Base-by-base conservation (phyloP, 192 early-diverging fungal genomes). In the Backusella parvicylindrica region DNA sequence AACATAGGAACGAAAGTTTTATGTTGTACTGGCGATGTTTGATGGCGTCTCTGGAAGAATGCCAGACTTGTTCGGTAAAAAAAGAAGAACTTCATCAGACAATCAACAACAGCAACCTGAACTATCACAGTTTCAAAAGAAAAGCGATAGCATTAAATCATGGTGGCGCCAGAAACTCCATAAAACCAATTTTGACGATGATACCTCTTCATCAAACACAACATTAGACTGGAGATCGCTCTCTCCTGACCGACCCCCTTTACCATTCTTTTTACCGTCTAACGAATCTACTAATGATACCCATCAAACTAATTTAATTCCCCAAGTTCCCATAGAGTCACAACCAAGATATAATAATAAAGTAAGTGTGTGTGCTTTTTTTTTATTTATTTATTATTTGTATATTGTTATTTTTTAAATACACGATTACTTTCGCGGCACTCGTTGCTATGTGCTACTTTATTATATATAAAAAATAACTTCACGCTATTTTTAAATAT, bases 221-320 rank as follows among this genome's bases (percentile, higher is more conserved):
- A 73, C 72, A 31, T 64, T 63, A 49, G 76, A 78, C 50, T 80
- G 79, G 79, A 70, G 79, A 49, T 73, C 75, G 15, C 30, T 80
- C 6, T 80, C 79, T 36, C 79, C 79, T 30, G 64, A 76, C 37
- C 36, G 41, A 31, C 79, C 79, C 16, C 79, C 79, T 47, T 64
- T 80, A 30, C 79, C 79, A 28, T 56, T 72, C 36, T 40, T 75
- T 32, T 32, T 68, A 49, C 41, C 37, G 3, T 26, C 66, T 23
- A 35, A 31, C 21, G n/a, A 37, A 15, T 68, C 37, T 18, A 68
- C 33, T 23, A 68, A n/a, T 23, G 66, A 68, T 23, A 68, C 66
- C 33, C n/a, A 23, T 23, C 66, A 68, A 21, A 68, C 66, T n/a
- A 31, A 6, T 11, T 12, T 60, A 60, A 60, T 60, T 28, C 53